These are phyloP conservation scores for Nakazawaea holstii DNA, from an alignment of 805 yeast species.

Conservation along the genomic window DNA sequence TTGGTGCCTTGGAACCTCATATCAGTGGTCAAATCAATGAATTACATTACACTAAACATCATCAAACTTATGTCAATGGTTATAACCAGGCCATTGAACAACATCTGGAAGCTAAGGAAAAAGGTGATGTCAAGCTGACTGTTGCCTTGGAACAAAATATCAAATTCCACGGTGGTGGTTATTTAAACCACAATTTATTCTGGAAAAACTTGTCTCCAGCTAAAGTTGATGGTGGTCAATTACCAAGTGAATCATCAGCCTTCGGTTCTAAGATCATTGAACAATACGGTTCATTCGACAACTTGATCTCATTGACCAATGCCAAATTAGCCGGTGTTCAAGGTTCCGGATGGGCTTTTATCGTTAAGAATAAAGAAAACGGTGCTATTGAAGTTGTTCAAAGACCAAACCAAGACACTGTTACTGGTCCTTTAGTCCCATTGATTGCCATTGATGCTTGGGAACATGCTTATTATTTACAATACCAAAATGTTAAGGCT, in stretches of 20 bases:
- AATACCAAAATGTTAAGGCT: constrained; percentile 85
- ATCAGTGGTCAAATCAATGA: constrained; percentile 86
- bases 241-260: constrained; percentile 48
- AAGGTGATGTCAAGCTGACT: constrained; percentile 53
- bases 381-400: constrained; percentile 76
- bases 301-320: constrained; percentile 59
- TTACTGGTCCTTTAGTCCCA: constrained; percentile 63
- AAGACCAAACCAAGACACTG: constrained; percentile 84
- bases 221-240: constrained; percentile 71
- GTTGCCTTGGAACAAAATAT: constrained; percentile 66
- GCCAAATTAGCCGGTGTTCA: constrained; percentile 77
- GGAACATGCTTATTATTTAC: constrained; percentile 96
- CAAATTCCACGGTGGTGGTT: constrained; percentile 93
- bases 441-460: constrained; percentile 90
- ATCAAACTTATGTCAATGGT: constrained; percentile 85
- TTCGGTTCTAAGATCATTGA: constrained; percentile 52
- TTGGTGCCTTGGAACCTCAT: constrained; percentile 79
- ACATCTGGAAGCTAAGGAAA: constrained; percentile 55
- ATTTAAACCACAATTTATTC: constrained; percentile 77
- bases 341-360: constrained; percentile 95
- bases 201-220: constrained; percentile 85
- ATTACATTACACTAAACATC: constrained; percentile 84
- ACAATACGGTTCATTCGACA: constrained; percentile 72
- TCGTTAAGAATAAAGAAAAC: constrained; percentile 73
- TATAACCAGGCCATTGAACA: constrained; percentile 76